Evolutionary conservation across 495 filamentous ascomycete species (phyloP).

Genomic region (Polyplosphaeria fusca): DNA sequence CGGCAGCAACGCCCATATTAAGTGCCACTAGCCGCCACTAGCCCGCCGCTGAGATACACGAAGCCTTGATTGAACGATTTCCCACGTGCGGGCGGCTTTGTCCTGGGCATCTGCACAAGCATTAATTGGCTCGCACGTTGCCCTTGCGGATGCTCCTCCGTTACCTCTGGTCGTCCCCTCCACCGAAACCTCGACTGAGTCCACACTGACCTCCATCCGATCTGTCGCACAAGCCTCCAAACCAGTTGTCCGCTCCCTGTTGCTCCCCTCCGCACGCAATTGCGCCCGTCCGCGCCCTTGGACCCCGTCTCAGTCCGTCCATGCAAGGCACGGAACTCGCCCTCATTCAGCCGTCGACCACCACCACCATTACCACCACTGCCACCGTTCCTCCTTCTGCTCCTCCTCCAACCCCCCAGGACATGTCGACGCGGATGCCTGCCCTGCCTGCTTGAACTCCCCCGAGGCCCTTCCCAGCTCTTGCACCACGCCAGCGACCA

Average conservation of each 20-base stretch:
- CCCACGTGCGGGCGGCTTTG: slow-evolving; percentile 29
- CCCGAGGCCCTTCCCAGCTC: no score
- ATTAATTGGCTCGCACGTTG: slow-evolving; percentile 20
- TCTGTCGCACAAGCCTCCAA: slow-evolving; percentile 23
- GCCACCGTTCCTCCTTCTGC: slow-evolving; percentile 9
- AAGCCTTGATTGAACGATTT: slow-evolving; percentile 34
- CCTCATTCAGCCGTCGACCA: slow-evolving; percentile 27
- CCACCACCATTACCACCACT: no score
- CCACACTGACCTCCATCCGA: slow-evolving; percentile 21
- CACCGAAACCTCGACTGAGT: slow-evolving; percentile 6
- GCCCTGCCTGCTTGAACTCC: slow-evolving; percentile 10
- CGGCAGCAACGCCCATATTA: slow-evolving; percentile 13
- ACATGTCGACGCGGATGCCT: slow-evolving; percentile 15
- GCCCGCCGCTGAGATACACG: slow-evolving; percentile 28
- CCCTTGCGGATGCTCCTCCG: slow-evolving; percentile 25
- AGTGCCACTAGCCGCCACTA: slow-evolving; percentile 30
- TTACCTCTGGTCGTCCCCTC: slow-evolving; percentile 1
- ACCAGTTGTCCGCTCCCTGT: slow-evolving; percentile 12
- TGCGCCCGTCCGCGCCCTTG: slow-evolving; percentile 22
- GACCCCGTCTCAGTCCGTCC: slow-evolving; percentile 16
- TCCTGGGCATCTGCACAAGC: slow-evolving; percentile 6
- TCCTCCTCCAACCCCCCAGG: slow-evolving; percentile 7
- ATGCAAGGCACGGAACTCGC: slow-evolving; percentile 38
- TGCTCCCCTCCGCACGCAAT: slow-evolving; percentile 9
- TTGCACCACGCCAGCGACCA: slow-evolving; percentile 5